phyloP scores from a whole-genome alignment of 768 basidiomycete genomes.

The Russula dissimulans region DNA sequence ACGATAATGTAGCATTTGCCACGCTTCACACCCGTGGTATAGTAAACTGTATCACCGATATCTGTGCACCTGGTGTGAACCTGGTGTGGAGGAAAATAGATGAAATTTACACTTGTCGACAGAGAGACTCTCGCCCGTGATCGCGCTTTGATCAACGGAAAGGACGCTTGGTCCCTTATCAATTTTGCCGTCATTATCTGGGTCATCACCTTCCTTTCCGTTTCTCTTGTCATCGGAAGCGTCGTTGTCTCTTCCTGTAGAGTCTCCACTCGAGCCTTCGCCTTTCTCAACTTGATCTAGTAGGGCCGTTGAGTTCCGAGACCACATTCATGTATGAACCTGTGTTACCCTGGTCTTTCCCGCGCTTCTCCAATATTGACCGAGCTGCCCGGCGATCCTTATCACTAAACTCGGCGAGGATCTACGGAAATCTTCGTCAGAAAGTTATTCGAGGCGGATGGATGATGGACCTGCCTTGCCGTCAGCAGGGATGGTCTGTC shows the following conservation, averaged over 20 bases:
- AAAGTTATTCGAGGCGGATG: background rate
- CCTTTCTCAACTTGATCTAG: background rate
- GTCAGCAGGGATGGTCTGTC: conserved; percentile 38
- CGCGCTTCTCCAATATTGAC: conserved; percentile 24
- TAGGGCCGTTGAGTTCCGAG: background rate
- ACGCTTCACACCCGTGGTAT: conserved; percentile 31
- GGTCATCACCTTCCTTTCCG: conserved; percentile 14
- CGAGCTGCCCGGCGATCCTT: conserved; percentile 28
- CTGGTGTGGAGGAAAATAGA: background rate
- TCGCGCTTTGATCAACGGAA: conserved; percentile 38
- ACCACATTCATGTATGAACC: background rate
- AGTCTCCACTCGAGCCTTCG: background rate
- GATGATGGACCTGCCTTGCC: conserved; percentile 25
- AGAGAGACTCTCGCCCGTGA: conserved; percentile 40
- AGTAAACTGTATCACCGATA: conserved; percentile 35
- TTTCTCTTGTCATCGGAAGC: background rate
- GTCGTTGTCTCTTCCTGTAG: background rate
- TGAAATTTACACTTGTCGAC: conserved; percentile 32
- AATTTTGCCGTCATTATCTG: conserved; percentile 15
- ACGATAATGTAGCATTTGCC: conserved; percentile 33
- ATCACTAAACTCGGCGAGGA: conserved; percentile 33
- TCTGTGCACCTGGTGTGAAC: conserved; percentile 1
- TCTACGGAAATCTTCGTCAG: conserved; percentile 21
- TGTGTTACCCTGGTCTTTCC: background rate
- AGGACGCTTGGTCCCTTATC: conserved; percentile 34